A percentile compares a stretch with the other conserved stretches of the same genome.
phyloP scores from a whole-genome alignment of 192 early-diverging fungal species.

The Phycomyces blakesleeanus region DNA sequence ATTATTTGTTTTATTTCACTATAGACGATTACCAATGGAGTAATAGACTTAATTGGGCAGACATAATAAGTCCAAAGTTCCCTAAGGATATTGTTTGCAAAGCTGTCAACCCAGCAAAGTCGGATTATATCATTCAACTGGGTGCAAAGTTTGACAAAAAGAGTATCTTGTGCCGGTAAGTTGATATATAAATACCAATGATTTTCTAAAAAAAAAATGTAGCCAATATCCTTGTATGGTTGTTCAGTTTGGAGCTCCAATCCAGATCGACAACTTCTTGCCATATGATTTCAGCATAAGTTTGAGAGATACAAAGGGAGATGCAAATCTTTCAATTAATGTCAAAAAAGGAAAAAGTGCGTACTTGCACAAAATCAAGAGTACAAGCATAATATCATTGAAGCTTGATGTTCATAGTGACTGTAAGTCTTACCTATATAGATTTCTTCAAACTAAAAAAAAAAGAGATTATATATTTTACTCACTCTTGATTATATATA shows the following conservation, averaged over 20 bases:
- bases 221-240: slow-evolving; percentile 62
- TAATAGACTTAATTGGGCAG: slow-evolving; percentile 64
- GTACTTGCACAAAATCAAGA: slow-evolving; percentile 14
- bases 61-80: slow-evolving; percentile 34
- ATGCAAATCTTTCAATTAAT: background rate
- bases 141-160: slow-evolving; percentile 33
- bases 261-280: slow-evolving; percentile 79
- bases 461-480: too few relatives aligned
- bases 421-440: too few relatives aligned
- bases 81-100: slow-evolving; percentile 38
- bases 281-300: slow-evolving; percentile 66
- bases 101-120: slow-evolving; percentile 5
- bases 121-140: slow-evolving; percentile 50
- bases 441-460: too few relatives aligned
- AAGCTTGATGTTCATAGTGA: background rate
- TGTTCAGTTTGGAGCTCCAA: slow-evolving; percentile 50
- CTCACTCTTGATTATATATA: too few relatives aligned
- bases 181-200: background rate
- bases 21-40: slow-evolving; percentile 62
- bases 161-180: slow-evolving; percentile 14
- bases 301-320: slow-evolving; percentile 52
- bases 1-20: background rate
- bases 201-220: background rate
- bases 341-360: slow-evolving; percentile 10
- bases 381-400: background rate